phyloP scores from a whole-genome alignment of 179 eudicot species.

The Actinidia arguta region DNA sequence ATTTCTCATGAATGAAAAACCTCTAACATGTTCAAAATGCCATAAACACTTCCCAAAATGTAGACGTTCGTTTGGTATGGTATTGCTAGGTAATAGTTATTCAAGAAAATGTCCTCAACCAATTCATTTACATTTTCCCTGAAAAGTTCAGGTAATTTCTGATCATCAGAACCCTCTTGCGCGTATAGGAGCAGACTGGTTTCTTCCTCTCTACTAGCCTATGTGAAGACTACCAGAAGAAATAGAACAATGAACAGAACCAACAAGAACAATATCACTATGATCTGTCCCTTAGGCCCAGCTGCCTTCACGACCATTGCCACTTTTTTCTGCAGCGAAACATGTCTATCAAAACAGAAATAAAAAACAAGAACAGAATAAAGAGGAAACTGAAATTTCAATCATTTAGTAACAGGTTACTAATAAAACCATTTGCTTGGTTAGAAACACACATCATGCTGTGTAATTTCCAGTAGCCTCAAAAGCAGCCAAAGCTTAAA shows the following conservation, averaged over 20 bases:
- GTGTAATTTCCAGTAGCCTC: not conserved
- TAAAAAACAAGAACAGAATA: not conserved
- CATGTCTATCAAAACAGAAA: not conserved
- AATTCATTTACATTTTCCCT: conserved; percentile 14
- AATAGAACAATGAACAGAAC: conserved; percentile 70
- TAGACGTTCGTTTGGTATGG: not conserved
- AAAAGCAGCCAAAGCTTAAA: not conserved
- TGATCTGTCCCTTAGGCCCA: conserved; percentile 85
- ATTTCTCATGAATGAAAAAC: too few relatives aligned
- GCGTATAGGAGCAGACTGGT: conserved; percentile 11
- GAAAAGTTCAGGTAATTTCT: not conserved
- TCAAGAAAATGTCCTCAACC: not conserved
- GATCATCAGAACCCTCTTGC: conserved; percentile 15
- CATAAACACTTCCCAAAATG: not conserved
- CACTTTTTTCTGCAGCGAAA: conserved; percentile 81
- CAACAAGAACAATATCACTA: conserved; percentile 84
- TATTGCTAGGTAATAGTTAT: not conserved
- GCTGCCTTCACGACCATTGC: conserved; percentile 93
- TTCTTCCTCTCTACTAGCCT: conserved; percentile 32
- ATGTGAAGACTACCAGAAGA: conserved; percentile 80
- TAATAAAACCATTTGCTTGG: not conserved
- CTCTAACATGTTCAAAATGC: not conserved
- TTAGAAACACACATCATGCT: not conserved
- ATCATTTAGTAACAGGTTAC: not conserved
- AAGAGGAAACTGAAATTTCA: not conserved